Conservation (phyloP, 345 rosid species). For the Citrus medica region DNA sequence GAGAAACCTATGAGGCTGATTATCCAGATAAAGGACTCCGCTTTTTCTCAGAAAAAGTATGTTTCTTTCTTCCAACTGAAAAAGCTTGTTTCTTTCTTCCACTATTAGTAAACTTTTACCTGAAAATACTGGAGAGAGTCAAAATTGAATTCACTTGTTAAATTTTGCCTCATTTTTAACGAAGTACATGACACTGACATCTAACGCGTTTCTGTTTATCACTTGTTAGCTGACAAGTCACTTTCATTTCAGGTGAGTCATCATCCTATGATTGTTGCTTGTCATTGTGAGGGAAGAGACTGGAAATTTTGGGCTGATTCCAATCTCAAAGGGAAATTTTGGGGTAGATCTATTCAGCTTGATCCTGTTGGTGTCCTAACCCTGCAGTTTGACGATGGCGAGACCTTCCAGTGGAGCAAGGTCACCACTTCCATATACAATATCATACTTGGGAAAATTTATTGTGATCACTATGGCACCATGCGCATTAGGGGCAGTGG, state of each 20-base stretch:
- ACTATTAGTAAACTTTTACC: neutral
- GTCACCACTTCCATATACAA: constrained; percentile 98
- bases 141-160: neutral
- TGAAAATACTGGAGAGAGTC: neutral
- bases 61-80: constrained; percentile 38
- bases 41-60: constrained; percentile 93
- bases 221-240: constrained; percentile 18
- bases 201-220: constrained; percentile 1
- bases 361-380: constrained; percentile 93
- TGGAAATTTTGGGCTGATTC: constrained; percentile 99
- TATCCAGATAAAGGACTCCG: constrained; percentile 97
- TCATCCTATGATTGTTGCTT: constrained; percentile 96
- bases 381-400: constrained; percentile 87
- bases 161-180: neutral
- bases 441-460: constrained; percentile 91
- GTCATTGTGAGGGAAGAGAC: constrained; percentile 98
- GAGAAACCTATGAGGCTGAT: constrained; percentile 98
- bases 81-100: constrained; percentile 43
- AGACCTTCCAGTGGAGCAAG: constrained; percentile 94
- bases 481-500: constrained; percentile 93
- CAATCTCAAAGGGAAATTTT: constrained; percentile 95
- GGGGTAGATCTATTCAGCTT: constrained; percentile 98
- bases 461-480: constrained; percentile 95
- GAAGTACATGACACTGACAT: neutral
- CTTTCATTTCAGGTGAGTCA: constrained; percentile 81